These are phyloP conservation scores for Cucurbita pepo DNA, from an alignment of 306 rosid genomes.

Conservation along the genomic window DNA sequence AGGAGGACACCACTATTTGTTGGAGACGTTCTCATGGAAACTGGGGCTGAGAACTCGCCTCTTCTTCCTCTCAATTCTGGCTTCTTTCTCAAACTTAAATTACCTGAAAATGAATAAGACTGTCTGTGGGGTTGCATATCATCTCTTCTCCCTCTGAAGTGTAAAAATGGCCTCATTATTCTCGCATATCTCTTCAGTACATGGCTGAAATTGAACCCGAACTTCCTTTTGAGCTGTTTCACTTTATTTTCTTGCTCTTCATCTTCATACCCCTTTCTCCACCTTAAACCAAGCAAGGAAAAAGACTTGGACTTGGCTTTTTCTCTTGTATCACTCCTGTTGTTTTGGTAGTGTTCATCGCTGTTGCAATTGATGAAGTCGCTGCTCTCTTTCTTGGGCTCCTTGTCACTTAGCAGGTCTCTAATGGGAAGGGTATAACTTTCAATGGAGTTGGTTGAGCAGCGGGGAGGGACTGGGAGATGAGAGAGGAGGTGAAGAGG, in stretches of 20 bases:
- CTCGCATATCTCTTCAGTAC: constrained; percentile 36
- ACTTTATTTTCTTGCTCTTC: constrained; percentile 28
- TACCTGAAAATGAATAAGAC: constrained; percentile 63
- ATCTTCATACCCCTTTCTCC: constrained; percentile 32
- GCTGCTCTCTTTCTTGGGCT: constrained; percentile 10
- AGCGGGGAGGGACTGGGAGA: constrained; percentile 62
- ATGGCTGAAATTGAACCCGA: constrained; percentile 29
- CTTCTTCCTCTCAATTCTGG: constrained; percentile 37
- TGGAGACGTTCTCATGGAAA: constrained; percentile 80
- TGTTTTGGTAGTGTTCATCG: constrained; percentile 4
- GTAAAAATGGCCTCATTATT: constrained; percentile 26
- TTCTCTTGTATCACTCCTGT: constrained; percentile 15
- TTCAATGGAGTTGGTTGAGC: constrained; percentile 55
- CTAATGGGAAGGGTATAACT: constrained; percentile 49
- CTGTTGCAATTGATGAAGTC: constrained; percentile 7
- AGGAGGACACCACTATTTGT: constrained; percentile 47
- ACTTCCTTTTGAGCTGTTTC: constrained; percentile 25
- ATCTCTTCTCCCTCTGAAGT: constrained; percentile 29
- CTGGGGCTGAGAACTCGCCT: constrained; percentile 75
- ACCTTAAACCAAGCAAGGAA: constrained; percentile 31
- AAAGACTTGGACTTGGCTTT: constrained; percentile 46
- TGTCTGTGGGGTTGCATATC: constrained; percentile 21
- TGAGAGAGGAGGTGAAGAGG: constrained; percentile 86
- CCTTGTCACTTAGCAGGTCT: constrained; percentile 16
- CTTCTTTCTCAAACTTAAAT: constrained; percentile 30